These are phyloP conservation scores for Serendipita indica DNA, from an alignment of 768 basidiomycete species.

Conservation along the genomic window DNA sequence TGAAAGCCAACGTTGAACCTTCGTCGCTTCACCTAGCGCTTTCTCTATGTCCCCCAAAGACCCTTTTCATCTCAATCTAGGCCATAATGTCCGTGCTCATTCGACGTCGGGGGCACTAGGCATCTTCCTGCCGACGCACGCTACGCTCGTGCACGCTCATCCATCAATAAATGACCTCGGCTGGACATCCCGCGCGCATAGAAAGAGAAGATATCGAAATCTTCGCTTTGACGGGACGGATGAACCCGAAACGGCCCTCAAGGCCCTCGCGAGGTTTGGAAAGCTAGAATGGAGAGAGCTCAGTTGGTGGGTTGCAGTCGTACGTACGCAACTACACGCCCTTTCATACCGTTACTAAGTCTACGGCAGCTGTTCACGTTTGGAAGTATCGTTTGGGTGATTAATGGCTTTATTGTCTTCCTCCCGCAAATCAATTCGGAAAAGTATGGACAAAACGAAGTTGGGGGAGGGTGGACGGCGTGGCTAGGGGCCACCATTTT, in stretches of 20 bases:
- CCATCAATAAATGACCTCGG: neutral
- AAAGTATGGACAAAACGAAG: neutral
- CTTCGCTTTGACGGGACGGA: neutral
- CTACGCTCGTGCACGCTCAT: neutral
- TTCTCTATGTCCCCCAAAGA: too few species aligned
- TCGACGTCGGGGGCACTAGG: neutral
- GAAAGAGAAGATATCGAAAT: neutral
- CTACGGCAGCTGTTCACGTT: conserved; percentile 22
- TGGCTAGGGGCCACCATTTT: conserved; percentile 49
- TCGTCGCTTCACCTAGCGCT: too few species aligned
- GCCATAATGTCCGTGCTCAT: neutral
- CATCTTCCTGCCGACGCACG: neutral
- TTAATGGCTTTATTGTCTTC: conserved; percentile 42
- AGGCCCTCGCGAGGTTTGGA: neutral
- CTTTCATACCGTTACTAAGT: conserved; percentile 6
- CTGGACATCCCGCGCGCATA: neutral
- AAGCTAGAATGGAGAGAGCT: neutral
- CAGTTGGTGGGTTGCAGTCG: neutral
- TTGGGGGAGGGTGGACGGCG: conserved; percentile 31
- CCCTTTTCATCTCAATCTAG: neutral
- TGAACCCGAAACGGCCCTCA: neutral
- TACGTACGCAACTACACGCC: neutral
- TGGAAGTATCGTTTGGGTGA: conserved; percentile 37
- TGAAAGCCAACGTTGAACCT: too few species aligned
- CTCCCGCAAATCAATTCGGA: conserved; percentile 29